These are phyloP conservation scores for Sclerotinia nivalis DNA, from an alignment of 2,329 filamentous ascomycete genomes.

Conservation along the genomic window DNA sequence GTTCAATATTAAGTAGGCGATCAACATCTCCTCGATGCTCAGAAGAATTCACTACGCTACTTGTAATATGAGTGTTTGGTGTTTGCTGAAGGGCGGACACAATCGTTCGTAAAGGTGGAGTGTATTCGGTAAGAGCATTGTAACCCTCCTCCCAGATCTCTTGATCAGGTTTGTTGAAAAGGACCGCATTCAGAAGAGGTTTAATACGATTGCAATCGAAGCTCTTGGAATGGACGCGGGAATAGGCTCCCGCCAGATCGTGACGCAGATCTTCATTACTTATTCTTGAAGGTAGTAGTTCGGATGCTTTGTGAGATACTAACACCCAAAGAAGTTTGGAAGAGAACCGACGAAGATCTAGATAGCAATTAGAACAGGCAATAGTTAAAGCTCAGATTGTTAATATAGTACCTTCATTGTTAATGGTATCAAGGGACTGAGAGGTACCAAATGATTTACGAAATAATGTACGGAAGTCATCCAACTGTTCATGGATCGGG, in stretches of 20 bases:
- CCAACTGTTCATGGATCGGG: background rate
- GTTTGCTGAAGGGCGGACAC: slow-evolving; percentile 13
- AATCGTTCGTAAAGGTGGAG: slow-evolving; percentile 24
- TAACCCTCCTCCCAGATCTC: slow-evolving; percentile 26
- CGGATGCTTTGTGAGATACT: background rate
- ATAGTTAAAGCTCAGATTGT: background rate
- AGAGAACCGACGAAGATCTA: background rate
- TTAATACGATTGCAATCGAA: slow-evolving; percentile 24
- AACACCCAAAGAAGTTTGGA: background rate
- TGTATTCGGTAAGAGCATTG: slow-evolving; percentile 26
- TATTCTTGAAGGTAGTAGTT: slow-evolving; percentile 29
- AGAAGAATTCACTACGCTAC: slow-evolving; percentile 30
- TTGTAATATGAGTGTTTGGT: slow-evolving; percentile 15
- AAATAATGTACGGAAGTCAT: background rate
- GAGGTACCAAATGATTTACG: background rate
- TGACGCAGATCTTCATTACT: background rate
- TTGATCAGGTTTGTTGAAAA: slow-evolving; percentile 28
- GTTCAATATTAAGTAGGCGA: slow-evolving; percentile 30
- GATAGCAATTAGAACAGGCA: background rate
- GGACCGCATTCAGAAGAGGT: slow-evolving; percentile 28
- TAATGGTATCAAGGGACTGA: background rate
- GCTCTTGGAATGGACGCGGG: background rate
- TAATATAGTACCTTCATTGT: background rate
- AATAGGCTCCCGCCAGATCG: slow-evolving; percentile 12
- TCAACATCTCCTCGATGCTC: background rate